Evolutionary conservation across 768 basidiomycete genomes (phyloP).

Genomic region (Boletus bicolor): DNA sequence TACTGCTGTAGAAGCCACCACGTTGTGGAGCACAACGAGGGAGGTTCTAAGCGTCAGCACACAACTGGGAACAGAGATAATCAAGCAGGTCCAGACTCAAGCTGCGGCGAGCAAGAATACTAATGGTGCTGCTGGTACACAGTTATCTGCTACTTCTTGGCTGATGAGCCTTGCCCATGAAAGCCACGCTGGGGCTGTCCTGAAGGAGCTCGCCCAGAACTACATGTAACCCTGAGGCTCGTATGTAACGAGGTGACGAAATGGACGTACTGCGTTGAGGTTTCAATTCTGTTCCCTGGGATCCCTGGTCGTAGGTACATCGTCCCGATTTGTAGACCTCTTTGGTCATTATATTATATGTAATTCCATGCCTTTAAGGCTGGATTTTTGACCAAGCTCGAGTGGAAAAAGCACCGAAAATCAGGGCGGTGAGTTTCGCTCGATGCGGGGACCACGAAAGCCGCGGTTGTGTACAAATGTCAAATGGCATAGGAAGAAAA

Average conservation of each 20-base stretch:
- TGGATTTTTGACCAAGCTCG: neutral
- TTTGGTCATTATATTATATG: neutral
- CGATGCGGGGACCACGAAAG: neutral
- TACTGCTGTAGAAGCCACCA: neutral
- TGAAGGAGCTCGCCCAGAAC: constrained; percentile 17
- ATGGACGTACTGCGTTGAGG: neutral
- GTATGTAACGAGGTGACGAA: neutral
- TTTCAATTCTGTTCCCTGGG: neutral
- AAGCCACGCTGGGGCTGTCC: constrained; percentile 22
- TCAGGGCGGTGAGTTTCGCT: neutral
- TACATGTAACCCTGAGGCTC: neutral
- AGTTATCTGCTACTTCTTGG: constrained; percentile 23
- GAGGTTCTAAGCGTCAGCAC: constrained; percentile 13
- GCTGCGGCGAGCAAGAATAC: constrained; percentile 7
- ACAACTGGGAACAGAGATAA: constrained; percentile 18
- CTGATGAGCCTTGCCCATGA: constrained; percentile 24
- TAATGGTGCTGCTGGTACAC: constrained; percentile 6
- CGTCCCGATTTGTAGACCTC: neutral
- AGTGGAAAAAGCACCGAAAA: neutral
- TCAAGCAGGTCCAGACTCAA: constrained; percentile 21
- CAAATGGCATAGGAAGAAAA: neutral
- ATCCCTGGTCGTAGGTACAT: neutral
- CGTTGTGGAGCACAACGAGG: constrained; percentile 19
- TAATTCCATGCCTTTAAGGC: neutral
- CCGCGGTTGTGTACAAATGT: neutral